Evolutionary conservation across 1,284 basidiomycete genomes (phyloP), one percentile per base, ranked within the genome.

Genomic region (Tylopilus sp.): DNA sequence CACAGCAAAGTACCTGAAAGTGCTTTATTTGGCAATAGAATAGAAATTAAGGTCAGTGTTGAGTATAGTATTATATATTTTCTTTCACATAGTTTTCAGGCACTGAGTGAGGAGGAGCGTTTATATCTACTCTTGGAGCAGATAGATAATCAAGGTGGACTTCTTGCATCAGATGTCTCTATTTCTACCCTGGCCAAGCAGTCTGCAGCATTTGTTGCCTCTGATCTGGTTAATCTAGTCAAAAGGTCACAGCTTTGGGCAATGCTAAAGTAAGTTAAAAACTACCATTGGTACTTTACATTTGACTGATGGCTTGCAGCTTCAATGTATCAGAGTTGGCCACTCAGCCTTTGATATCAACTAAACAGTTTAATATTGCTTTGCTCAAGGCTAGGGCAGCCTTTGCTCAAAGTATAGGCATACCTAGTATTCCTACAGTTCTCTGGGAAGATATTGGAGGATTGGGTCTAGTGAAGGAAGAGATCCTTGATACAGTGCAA

Each of bases 371-470:
- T 57, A 80, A 87, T 4, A 55, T 64, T 5, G 92, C 92, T 0
- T 73, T 99, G 11, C 75, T 77, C n/a, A 81, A 84, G 55, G 88
- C 90, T 5, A 77, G 94, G 49, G 74, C 81, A 12, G 80, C 84
- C 1, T 96, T 96, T 70, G 89, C 91, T 15, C 91, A 94, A 64
- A 92, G 81, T 61, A 96, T 99, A 50, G 95, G 95, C 12, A 93
- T 94, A 17, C 96, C 96, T 0, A 94, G 91, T 62, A 99, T 99
- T 46, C 96, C 96, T 1, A 91, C 83, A 55, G 94, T 99, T 0
- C 83, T 90, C 0, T 99, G 96, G 96, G 93, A 98, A 69, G 96
- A 99, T 65, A 88, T 99, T 14, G 96, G 96, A 36, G 96, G 96
- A 7, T 74, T 99, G 17, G 85, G 83, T 1, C 74, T 78, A 54